Evolutionary conservation across 192 early-diverging fungal species (phyloP), one percentile per base, ranked within the genome.

Genomic region (Globomyces pollinis-pini): DNA sequence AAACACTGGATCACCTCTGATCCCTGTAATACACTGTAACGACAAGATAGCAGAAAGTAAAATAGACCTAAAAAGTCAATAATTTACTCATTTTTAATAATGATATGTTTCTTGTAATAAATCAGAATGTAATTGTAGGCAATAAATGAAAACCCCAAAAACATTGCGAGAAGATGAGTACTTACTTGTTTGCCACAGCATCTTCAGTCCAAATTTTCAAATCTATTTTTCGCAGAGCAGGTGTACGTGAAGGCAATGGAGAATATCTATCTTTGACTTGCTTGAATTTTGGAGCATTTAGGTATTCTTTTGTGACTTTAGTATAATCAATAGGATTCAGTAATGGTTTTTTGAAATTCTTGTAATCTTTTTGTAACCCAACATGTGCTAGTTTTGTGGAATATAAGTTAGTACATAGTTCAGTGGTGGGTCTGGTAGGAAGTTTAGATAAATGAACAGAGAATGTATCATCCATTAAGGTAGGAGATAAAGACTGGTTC

Each of bases 11-110:
- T 87, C 84, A 8, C 88, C 88, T 18, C 84, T 76, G 31, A 77
- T 70, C 16, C 89, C 94, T 2, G 92, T 89, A 31, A 99, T 87
- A 36, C 81, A 71, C 68, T 95, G 90, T 34, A 99, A 76, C 0
- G 88, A 87, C 86, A 96, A 91, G 47, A 99, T 72, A 7, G 90
- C 94, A 44, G 86, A 84, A 39, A 99, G 73, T 24, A 99, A 73
- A 36, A 77, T 57, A 34, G 62, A 64, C 62, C 77, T 79, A 50
- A n/a, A 16, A 45, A 67, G 21, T 13, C n/a, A n/a, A 50, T 4
- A 12, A 50, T n/a, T n/a, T n/a, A n/a, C n/a, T 15, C 59, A 43
- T 6, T 63, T n/a, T 63, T 13, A 20, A 57, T 9, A 8, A 20
- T 12, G 9, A 64, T 15, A 50, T 12, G 15, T 64, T 12, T 61